Evolutionary conservation across 163 green algal genomes (phyloP).

Genomic region (Volvox carteri): DNA sequence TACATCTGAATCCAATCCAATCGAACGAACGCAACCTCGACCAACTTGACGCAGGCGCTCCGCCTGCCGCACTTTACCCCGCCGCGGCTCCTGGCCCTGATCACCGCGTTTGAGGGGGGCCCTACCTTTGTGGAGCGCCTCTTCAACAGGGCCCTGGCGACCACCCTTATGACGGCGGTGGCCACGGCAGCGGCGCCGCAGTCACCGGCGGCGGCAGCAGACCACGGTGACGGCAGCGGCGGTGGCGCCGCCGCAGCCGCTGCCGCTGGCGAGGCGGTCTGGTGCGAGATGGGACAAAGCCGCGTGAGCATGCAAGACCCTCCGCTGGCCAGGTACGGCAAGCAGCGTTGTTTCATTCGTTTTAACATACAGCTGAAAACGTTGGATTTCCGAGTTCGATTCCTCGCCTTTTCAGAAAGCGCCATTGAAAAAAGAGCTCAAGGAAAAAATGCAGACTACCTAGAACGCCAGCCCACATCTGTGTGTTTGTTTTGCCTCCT

Average conservation of each 20-base stretch:
- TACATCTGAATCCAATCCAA: too few relatives aligned
- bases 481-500: too few relatives aligned
- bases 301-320: conserved; percentile 52
- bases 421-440: too few relatives aligned
- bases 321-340: conserved; percentile 32
- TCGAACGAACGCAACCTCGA: too few relatives aligned
- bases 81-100: conserved; percentile 29
- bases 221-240: background rate
- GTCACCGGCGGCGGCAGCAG: background rate
- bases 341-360: background rate
- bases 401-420: too few relatives aligned
- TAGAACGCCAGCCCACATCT: too few relatives aligned
- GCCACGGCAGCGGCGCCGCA: background rate
- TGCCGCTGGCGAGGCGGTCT: conserved; percentile 26
- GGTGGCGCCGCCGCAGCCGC: background rate
- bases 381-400: too few relatives aligned
- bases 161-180: conserved; percentile 33
- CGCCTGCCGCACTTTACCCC: conserved; percentile 52
- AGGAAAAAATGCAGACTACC: too few relatives aligned
- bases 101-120: conserved; percentile 44
- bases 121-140: conserved; percentile 45
- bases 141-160: conserved; percentile 44
- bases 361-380: too few relatives aligned
- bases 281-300: conserved; percentile 50
- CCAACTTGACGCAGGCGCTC: conserved; percentile 31